Base-by-base conservation (phyloP, 768 basidiomycete genomes). In the Mycena filopes region DNA sequence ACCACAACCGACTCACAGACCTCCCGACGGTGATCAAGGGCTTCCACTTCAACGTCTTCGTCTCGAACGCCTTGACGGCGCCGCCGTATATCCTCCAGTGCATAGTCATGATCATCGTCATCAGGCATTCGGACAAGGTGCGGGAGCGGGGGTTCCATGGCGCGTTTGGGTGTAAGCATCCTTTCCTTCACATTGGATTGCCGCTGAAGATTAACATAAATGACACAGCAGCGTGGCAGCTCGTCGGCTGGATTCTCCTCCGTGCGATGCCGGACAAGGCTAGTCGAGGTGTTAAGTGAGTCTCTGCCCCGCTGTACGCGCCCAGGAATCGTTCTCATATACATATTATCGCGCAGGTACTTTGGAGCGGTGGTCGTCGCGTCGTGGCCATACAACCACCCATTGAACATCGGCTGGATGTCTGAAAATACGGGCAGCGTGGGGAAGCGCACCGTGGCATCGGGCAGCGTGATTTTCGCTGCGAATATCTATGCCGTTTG, bases 371-470 rank as follows among this genome's bases (percentile, higher is more conserved):
- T 79, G 2, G 65, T 79, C 41, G 74, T 79, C 0, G 77, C 78
- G 12, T 75, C 76, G 2, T 80, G 79, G 79, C 79, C 79, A 1
- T 77, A 76, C 20, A 79, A 78, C 4, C 78, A 80, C 67, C 79
- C 79, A 2, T 60, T 80, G 36, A 80, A 79, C 48, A 77, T 80
- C 43, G 79, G 78, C 1, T 80, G 79, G 79, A 78, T 80, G 74
- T 76, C 78, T 0, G 79, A 80, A 62, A 80, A 80, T 53, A 79
- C 78, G 2, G 78, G 75, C 1, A 66, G 56, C 57, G 47, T 66
- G 26, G 68, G 68, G 9, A 66, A 66, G 33, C 60, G 64, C 40
- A 80, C 77, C 2, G 72, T 80, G 1, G 78, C 77, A 0, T 79
- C 78, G 33, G 80, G 80, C 0, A 66, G 76, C 16, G 74, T 80